These are phyloP conservation scores for Hygrophorus russula DNA, from an alignment of 768 basidiomycete genomes.

Conservation along the genomic window DNA sequence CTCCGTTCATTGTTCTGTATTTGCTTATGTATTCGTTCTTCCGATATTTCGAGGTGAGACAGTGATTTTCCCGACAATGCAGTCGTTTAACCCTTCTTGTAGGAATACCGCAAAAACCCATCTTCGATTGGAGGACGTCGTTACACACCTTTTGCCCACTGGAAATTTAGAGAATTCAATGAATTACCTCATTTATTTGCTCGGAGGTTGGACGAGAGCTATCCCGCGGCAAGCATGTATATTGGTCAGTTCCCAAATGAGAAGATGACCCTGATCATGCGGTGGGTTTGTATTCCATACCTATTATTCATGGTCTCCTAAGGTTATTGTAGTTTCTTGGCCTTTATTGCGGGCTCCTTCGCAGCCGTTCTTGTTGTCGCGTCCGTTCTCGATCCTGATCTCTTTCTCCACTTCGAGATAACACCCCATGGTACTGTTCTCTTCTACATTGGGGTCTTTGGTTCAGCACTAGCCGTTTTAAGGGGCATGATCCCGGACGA, in stretches of 20 bases:
- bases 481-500: constrained; percentile 95
- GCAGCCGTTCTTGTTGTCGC: constrained; percentile 90
- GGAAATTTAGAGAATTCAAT: constrained; percentile 99
- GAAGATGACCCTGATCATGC: constrained; percentile 78
- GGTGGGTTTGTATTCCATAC: constrained; percentile 37
- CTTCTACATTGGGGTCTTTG: constrained; percentile 88
- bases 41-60: constrained; percentile 91
- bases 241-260: constrained; percentile 98
- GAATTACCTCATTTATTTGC: constrained; percentile 91
- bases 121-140: constrained; percentile 86
- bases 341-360: constrained; percentile 94
- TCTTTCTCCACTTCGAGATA: constrained; percentile 90
- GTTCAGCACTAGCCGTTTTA: constrained; percentile 78
- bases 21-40: constrained; percentile 99
- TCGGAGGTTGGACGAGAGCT: constrained; percentile 77
- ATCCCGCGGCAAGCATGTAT: constrained; percentile 86
- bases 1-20: constrained; percentile 94
- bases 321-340: constrained; percentile 59
- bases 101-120: constrained; percentile 99
- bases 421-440: constrained; percentile 86
- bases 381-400: constrained; percentile 87
- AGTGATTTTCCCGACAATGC: neutral
- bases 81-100: constrained; percentile 7
- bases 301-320: constrained; percentile 1
- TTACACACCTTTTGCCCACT: constrained; percentile 91